Evolutionary conservation across 805 yeast species (phyloP).

Genomic region (Teunomyces tritomae): DNA sequence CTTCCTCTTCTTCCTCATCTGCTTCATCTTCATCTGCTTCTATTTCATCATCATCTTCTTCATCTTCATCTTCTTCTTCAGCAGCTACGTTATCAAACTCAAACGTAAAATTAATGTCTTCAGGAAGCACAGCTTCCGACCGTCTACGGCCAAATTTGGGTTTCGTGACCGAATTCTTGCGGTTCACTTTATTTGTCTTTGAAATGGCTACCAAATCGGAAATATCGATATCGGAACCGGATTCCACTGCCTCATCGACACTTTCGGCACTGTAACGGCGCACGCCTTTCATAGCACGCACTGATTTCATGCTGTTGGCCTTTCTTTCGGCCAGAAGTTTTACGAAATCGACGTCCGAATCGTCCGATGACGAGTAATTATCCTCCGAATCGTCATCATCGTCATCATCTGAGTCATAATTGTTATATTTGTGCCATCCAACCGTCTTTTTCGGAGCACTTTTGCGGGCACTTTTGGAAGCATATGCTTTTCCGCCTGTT

Average conservation of each 20-base stretch:
- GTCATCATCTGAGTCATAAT: conserved; percentile 15
- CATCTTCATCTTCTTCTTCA: conserved; percentile 24
- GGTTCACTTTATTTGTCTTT: conserved; percentile 1
- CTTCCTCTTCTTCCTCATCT: conserved; percentile 38
- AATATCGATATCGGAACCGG: conserved; percentile 7
- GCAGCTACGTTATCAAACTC: conserved; percentile 29
- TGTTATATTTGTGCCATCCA: conserved; percentile 19
- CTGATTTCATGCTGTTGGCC: conserved; percentile 53
- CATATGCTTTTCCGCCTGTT: conserved; percentile 6
- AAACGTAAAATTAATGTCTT: conserved; percentile 40
- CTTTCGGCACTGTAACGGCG: neutral
- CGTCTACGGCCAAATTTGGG: conserved; percentile 34
- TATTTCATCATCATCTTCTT: conserved; percentile 24
- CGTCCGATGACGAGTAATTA: conserved; percentile 7
- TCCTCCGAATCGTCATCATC: conserved; percentile 10
- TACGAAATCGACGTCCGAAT: conserved; percentile 67
- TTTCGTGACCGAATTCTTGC: conserved; percentile 6
- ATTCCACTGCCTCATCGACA: conserved; percentile 7
- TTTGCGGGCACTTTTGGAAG: conserved; percentile 19
- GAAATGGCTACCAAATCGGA: conserved; percentile 8
- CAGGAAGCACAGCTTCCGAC: conserved; percentile 40
- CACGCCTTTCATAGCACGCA: conserved; percentile 26
- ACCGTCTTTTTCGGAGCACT: conserved; percentile 24
- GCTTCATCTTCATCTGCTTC: conserved; percentile 11
- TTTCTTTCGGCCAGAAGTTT: conserved; percentile 67